A percentile compares a stretch with the other conserved stretches of the same genome.
phyloP scores from a whole-genome alignment of 306 rosid genomes.

The Hylodesmum podocarpum region DNA sequence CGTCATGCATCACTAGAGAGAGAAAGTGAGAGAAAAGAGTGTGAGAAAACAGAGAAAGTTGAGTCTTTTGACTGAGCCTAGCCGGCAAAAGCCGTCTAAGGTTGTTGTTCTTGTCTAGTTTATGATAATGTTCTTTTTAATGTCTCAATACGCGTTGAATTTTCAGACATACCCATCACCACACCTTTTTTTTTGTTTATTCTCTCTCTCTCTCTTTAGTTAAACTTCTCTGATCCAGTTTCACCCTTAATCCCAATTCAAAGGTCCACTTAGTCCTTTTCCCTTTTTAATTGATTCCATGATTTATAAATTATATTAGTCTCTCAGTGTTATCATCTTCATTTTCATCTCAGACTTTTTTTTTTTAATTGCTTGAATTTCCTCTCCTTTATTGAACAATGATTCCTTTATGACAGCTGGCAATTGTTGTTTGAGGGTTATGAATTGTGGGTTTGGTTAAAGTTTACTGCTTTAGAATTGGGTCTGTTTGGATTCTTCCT shows the following conservation, averaged over 20 bases:
- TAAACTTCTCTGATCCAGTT: constrained; percentile 29
- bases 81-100: constrained; percentile 79
- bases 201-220: background rate
- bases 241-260: constrained; percentile 30
- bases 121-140: constrained; percentile 30
- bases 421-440: constrained; percentile 15
- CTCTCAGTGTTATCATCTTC: constrained; percentile 18
- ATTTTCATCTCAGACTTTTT: constrained; percentile 4
- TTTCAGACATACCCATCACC: constrained; percentile 32
- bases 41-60: constrained; percentile 28
- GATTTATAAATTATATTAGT: background rate
- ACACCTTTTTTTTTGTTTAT: constrained; percentile 16
- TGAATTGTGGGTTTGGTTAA: constrained; percentile 30
- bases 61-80: constrained; percentile 60
- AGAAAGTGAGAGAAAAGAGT: background rate
- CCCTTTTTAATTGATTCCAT: constrained; percentile 4
- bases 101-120: constrained; percentile 32
- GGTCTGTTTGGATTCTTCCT: constrained; percentile 35
- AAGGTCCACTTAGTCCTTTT: constrained; percentile 30
- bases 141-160: constrained; percentile 74
- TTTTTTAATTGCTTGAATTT: constrained; percentile 13
- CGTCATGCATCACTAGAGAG: constrained; percentile 7
- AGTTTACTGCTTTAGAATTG: constrained; percentile 33
- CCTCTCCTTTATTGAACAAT: background rate
- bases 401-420: background rate